These are phyloP conservation scores for Cyathus striatus DNA, from an alignment of 768 basidiomycete species.

Conservation along the genomic window DNA sequence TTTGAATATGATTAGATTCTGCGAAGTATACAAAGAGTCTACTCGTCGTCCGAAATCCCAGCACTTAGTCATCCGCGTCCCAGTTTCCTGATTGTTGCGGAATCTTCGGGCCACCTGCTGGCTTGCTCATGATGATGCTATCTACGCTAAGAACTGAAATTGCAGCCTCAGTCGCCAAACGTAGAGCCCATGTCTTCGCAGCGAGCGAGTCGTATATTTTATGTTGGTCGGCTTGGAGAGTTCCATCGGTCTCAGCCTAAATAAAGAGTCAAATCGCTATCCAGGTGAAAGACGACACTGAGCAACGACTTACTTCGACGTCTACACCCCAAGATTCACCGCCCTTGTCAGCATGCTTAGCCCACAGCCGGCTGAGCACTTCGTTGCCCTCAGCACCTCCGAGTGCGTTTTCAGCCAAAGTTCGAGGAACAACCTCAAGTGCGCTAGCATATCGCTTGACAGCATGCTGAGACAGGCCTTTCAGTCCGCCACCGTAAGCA, in stretches of 20 bases:
- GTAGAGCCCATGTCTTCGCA: slow-evolving; percentile 87
- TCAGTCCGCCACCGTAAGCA: slow-evolving; percentile 79
- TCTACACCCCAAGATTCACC: slow-evolving; percentile 83
- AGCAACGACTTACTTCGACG: slow-evolving; percentile 58
- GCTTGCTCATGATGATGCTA: slow-evolving; percentile 95
- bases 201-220: slow-evolving; percentile 85
- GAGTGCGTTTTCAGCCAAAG: slow-evolving; percentile 91
- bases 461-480: slow-evolving; percentile 90
- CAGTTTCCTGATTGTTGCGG: slow-evolving; percentile 86
- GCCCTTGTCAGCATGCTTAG: slow-evolving; percentile 77
- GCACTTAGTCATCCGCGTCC: slow-evolving; percentile 75
- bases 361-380: slow-evolving; percentile 83
- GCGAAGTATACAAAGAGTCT: no score
- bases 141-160: slow-evolving; percentile 91
- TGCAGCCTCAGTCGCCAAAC: slow-evolving; percentile 88
- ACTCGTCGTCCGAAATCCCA: no score
- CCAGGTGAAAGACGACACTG: not conserved
- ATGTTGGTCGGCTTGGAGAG: slow-evolving; percentile 53
- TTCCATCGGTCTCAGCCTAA: slow-evolving; percentile 77
- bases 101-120: slow-evolving; percentile 84
- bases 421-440: slow-evolving; percentile 89
- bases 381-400: slow-evolving; percentile 92
- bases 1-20: no score
- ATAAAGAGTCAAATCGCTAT: not conserved
- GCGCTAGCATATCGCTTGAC: slow-evolving; percentile 88